These are phyloP conservation scores for Leccinum sublutescens DNA, from an alignment of 768 basidiomycete species.

Conservation along the genomic window DNA sequence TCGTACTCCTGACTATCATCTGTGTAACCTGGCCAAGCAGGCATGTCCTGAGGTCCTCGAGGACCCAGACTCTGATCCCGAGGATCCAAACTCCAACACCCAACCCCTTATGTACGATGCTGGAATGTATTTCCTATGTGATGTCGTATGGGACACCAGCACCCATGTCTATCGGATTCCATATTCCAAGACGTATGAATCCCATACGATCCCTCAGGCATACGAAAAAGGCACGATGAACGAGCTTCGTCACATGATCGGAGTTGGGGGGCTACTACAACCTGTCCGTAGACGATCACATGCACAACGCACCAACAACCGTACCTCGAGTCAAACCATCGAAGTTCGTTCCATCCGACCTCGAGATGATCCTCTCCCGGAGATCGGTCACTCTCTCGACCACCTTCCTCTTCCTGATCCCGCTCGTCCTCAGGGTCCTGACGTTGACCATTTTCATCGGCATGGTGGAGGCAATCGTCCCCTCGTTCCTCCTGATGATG, in stretches of 20 bases:
- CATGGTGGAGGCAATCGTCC: neutral
- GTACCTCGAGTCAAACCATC: neutral
- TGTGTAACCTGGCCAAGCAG: neutral
- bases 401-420: neutral
- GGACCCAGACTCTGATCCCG: neutral
- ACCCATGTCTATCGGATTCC: neutral
- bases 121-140: slow-evolving; percentile 4
- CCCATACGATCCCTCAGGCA: neutral
- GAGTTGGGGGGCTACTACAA: neutral
- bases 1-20: neutral
- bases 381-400: neutral
- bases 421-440: neutral
- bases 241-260: neutral
- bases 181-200: neutral
- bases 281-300: neutral
- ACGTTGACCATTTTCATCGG: neutral
- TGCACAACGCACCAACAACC: neutral
- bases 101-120: slow-evolving; percentile 6
- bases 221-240: neutral
- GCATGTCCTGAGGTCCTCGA: neutral
- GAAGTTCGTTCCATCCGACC: neutral
- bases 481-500: neutral
- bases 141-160: neutral
- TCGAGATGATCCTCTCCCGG: neutral
- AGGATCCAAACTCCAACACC: neutral